phyloP scores from a whole-genome alignment of 805 yeast species.

The Candida wancherniae region DNA sequence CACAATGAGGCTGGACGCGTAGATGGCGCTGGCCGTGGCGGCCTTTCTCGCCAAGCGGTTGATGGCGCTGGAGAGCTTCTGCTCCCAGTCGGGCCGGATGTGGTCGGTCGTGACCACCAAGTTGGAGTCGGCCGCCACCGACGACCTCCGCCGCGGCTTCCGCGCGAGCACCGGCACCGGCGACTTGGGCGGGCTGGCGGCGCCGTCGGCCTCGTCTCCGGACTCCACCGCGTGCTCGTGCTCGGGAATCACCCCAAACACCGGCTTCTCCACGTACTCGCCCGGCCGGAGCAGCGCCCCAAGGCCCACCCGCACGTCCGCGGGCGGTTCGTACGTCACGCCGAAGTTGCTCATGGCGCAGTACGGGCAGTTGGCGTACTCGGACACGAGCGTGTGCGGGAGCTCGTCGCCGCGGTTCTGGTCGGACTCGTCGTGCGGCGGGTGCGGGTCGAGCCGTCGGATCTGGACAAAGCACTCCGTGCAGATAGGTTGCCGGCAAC shows the following conservation, averaged over 20 bases:
- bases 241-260: slow-evolving; percentile 10
- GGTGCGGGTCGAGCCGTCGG: slow-evolving; percentile 87
- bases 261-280: slow-evolving; percentile 20
- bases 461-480: slow-evolving; percentile 96
- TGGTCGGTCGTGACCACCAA: slow-evolving; percentile 73
- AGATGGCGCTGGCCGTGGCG: slow-evolving; percentile 92
- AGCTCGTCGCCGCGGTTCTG: slow-evolving; percentile 29
- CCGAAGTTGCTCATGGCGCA: slow-evolving; percentile 88
- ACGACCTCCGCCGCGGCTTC: slow-evolving; percentile 28
- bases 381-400: slow-evolving; percentile 70
- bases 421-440: slow-evolving; percentile 65
- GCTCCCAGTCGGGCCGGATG: slow-evolving; percentile 92
- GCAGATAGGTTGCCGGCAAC: slow-evolving; percentile 92
- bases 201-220: slow-evolving; percentile 3
- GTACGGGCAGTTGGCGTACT: slow-evolving; percentile 88
- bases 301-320: slow-evolving; percentile 49
- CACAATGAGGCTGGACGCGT: slow-evolving; percentile 73
- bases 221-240: slow-evolving; percentile 3
- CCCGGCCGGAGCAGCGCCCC: slow-evolving; percentile 49
- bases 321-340: slow-evolving; percentile 69
- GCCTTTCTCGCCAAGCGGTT: slow-evolving; percentile 76
- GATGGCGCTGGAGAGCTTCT: slow-evolving; percentile 64
- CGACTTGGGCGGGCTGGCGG: slow-evolving; percentile 1
- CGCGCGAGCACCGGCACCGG: slow-evolving; percentile 1
- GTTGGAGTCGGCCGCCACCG: slow-evolving; percentile 63